Evolutionary conservation across 2,329 filamentous ascomycete species (phyloP).

Genomic region (Chaetomiaceae sp.): DNA sequence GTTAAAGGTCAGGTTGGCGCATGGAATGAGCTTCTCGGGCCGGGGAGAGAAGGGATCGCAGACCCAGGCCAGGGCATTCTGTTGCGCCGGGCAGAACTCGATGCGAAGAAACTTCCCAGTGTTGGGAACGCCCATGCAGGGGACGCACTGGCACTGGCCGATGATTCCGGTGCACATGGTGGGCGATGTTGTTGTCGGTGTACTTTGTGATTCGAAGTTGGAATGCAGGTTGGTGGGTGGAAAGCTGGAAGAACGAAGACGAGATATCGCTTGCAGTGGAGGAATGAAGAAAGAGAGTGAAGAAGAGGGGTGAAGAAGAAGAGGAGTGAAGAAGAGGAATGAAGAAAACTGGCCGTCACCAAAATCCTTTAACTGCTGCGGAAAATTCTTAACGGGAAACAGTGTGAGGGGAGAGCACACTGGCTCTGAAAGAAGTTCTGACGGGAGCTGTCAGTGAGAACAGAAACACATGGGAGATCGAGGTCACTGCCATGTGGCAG

Average conservation of each 20-base stretch:
- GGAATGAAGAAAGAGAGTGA: too few relatives aligned
- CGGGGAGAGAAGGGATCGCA: neutral
- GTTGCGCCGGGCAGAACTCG: neutral
- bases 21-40: neutral
- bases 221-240: neutral
- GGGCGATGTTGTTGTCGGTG: neutral
- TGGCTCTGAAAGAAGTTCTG: too few relatives aligned
- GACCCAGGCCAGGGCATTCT: neutral
- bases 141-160: neutral
- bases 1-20: neutral
- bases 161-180: conserved; percentile 4
- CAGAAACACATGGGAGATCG: too few relatives aligned
- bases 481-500: too few relatives aligned
- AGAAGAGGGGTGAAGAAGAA: neutral
- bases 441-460: too few relatives aligned
- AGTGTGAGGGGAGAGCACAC: too few relatives aligned
- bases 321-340: too few relatives aligned
- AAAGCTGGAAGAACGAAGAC: too few relatives aligned
- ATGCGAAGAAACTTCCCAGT: neutral
- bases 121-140: neutral
- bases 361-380: too few relatives aligned
- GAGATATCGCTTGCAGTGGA: neutral
- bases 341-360: too few relatives aligned
- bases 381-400: too few relatives aligned
- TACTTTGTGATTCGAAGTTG: neutral